Conservation (phyloP, 2,329 filamentous ascomycete species). For the Pseudogymnoascus sp. region DNA sequence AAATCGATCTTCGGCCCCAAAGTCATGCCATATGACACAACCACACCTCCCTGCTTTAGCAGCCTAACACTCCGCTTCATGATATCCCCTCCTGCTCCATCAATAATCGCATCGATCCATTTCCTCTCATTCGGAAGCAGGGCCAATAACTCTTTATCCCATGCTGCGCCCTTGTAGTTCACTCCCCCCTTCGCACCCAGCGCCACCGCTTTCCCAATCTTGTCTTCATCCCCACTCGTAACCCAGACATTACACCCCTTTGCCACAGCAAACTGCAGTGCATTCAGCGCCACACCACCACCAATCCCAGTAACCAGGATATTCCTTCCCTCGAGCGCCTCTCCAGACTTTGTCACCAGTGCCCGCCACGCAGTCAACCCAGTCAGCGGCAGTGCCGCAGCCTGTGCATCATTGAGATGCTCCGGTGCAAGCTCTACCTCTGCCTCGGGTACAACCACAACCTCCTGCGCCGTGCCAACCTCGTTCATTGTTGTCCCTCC, state of each 20-base stretch:
- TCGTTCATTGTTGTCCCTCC: constrained; percentile 61
- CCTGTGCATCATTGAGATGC: constrained; percentile 67
- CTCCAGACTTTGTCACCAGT: constrained; percentile 67
- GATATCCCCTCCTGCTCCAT: constrained; percentile 83
- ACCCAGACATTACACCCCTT: constrained; percentile 41
- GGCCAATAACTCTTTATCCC: constrained; percentile 68
- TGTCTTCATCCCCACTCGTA: constrained; percentile 52
- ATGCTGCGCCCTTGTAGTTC: constrained; percentile 67
- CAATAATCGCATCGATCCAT: constrained; percentile 75
- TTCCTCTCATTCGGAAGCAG: constrained; percentile 59
- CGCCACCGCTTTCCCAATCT: constrained; percentile 61
- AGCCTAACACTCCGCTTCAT: constrained; percentile 34
- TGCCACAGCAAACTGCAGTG: constrained; percentile 70
- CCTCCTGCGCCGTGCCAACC: constrained; percentile 68
- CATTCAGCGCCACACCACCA: constrained; percentile 81
- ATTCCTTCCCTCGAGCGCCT: constrained; percentile 59
- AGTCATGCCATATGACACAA: constrained; percentile 89
- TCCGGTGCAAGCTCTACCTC: constrained; percentile 71
- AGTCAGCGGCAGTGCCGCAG: constrained; percentile 75
- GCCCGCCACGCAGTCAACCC: constrained; percentile 87
- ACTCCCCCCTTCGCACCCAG: constrained; percentile 80
- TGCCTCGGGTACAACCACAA: constrained; percentile 56
- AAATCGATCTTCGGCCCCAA: constrained; percentile 78
- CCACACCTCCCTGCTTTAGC: constrained; percentile 63
- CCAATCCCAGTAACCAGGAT: constrained; percentile 87